These are phyloP conservation scores for Cyclocybe cylindracea DNA, from an alignment of 768 basidiomycete species.

Conservation along the genomic window DNA sequence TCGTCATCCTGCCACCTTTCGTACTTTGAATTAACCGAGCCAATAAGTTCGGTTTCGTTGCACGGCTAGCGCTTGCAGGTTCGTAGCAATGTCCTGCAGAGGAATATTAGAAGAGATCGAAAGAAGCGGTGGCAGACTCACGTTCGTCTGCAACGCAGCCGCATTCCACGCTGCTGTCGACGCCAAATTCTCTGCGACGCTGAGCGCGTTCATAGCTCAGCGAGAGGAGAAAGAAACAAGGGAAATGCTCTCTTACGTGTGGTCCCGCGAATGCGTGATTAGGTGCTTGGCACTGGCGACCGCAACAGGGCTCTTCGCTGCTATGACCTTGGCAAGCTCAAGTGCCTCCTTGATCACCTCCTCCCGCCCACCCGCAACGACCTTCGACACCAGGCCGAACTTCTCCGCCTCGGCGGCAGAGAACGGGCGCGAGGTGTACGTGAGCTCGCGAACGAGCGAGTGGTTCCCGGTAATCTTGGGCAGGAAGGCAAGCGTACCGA, in stretches of 20 bases:
- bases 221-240: not conserved
- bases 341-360: constrained; percentile 72
- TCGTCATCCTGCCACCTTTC: too few species aligned
- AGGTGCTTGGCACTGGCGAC: constrained; percentile 77
- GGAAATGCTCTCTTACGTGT: constrained; percentile 50
- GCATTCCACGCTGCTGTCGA: constrained; percentile 47
- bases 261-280: constrained; percentile 79
- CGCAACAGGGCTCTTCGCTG: constrained; percentile 80
- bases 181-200: constrained; percentile 41
- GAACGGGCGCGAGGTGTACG: constrained; percentile 74
- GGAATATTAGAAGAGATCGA: not conserved
- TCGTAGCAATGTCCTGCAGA: constrained; percentile 39
- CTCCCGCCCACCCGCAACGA: constrained; percentile 64
- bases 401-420: constrained; percentile 63
- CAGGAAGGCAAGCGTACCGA: constrained; percentile 84
- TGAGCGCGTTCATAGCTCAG: constrained; percentile 7
- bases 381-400: constrained; percentile 74
- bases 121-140: constrained; percentile 15
- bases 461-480: constrained; percentile 78
- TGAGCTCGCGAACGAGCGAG: constrained; percentile 72
- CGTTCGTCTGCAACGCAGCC: constrained; percentile 42
- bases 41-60: too few species aligned
- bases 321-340: constrained; percentile 67
- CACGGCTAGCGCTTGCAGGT: too few species aligned
- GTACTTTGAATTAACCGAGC: too few species aligned